Evolutionary conservation across 805 yeast species (phyloP), one percentile per base, ranked within the genome.

Genomic region (Wilhelminamyces savonicus): DNA sequence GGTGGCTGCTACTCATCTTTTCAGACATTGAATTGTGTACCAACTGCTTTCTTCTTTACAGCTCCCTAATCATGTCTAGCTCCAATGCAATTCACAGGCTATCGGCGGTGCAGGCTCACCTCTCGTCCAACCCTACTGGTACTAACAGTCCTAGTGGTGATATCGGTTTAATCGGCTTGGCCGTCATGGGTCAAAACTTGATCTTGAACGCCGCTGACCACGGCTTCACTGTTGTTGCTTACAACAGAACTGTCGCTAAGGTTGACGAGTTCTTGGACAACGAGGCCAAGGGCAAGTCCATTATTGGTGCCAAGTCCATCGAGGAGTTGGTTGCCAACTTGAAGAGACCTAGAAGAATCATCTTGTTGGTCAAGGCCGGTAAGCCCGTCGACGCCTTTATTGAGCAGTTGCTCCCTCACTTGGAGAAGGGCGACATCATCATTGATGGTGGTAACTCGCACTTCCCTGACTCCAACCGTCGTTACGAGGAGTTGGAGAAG

Each of bases 401-500:
- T 59, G 73, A 76, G 45, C 90, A 84, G 67, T 71, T 92, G 56
- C 62, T 84, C 50, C 97, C 97, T 55, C 74, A 76, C 72, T 74
- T 92, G 66, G 98, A 90, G 63, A 71, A 84, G 66, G 97, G 94
- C 46, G 98, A 90, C 66, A 92, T 90, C 74, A 85, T 90, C 77
- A 92, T 90, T 54, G 98, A 90, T 57, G 98, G 98, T 72, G 98
- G 98, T 74, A 90, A 90, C 86, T 92, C 97, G 26, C 96, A 90
- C 69, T 90, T 81, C 92, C 96, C 96, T 64, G 98, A 90, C 70
- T 64, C 96, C 39, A 88, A 88, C 82, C 87, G 97, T 71, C 85
- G 98, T 69, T 86, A 67, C 73, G 90, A 74, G 36, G 95, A 87
- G 59, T 76, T 90, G 61, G 78, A 82, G 62, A 70, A 65, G 34